Evolutionary conservation across 2,329 filamentous ascomycete species (phyloP).

Genomic region (Rhexocercosporidium sp.): DNA sequence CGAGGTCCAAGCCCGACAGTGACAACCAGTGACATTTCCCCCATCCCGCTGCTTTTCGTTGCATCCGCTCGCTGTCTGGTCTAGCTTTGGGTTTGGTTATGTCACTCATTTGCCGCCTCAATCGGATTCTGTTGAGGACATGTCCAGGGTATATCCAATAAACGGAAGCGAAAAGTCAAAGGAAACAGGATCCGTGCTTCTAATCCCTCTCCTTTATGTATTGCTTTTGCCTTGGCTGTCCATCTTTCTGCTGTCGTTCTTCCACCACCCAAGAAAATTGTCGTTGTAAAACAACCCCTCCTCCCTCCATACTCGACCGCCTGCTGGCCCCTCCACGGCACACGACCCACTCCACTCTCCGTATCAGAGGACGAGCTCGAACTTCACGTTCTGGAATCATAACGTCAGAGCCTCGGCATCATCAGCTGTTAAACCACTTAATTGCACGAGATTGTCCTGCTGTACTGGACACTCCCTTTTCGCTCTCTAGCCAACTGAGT

Average conservation of each 20-base stretch:
- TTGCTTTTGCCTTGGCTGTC: background rate
- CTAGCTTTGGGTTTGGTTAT: background rate
- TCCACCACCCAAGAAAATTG: background rate
- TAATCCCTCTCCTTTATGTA: background rate
- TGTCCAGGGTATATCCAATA: background rate
- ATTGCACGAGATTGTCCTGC: background rate
- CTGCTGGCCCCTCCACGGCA: background rate
- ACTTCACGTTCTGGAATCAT: slow-evolving; percentile 11
- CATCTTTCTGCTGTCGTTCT: background rate
- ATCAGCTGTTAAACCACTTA: slow-evolving; percentile 2
- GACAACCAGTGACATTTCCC: slow-evolving; percentile 6
- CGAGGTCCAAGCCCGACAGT: slow-evolving; percentile 14
- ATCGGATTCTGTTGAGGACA: slow-evolving; percentile 17
- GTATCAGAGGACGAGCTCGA: slow-evolving; percentile 17
- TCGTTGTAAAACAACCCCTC: slow-evolving; percentile 19
- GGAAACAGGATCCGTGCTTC: background rate
- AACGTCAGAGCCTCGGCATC: slow-evolving; percentile 16
- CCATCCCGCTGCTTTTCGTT: background rate
- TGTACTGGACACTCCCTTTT: background rate
- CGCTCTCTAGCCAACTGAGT: background rate
- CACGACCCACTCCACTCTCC: slow-evolving; percentile 12
- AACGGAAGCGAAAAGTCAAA: background rate
- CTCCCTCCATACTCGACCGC: slow-evolving; percentile 22
- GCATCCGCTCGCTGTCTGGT: background rate
- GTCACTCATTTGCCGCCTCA: background rate